These are phyloP conservation scores for Fusarium falciforme DNA, from an alignment of 2,329 filamentous ascomycete genomes.

Conservation along the genomic window DNA sequence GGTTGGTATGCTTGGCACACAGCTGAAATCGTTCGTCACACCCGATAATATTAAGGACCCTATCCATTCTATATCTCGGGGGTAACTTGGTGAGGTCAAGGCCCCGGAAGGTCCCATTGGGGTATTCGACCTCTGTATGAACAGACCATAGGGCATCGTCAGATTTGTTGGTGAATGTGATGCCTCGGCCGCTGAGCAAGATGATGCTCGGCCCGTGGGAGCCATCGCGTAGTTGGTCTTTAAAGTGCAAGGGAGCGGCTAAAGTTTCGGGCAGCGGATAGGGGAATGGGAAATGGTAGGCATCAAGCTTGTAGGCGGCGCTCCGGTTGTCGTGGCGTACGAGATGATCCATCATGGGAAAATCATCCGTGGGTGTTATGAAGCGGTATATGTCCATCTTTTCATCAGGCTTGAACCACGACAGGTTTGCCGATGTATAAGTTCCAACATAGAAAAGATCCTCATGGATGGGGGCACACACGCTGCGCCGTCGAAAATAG, in stretches of 20 bases:
- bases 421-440: neutral
- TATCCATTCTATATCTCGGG: neutral
- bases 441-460: neutral
- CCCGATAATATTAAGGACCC: neutral
- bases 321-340: neutral
- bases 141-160: neutral
- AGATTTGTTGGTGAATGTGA: neutral
- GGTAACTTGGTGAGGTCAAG: neutral
- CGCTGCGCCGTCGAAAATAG: neutral
- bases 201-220: neutral
- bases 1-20: neutral
- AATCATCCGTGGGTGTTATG: neutral
- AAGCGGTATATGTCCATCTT: neutral
- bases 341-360: neutral
- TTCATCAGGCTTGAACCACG: neutral
- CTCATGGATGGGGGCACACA: neutral
- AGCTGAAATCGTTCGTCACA: constrained; percentile 2
- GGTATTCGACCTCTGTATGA: neutral
- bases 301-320: neutral
- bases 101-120: neutral
- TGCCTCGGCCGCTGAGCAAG: neutral
- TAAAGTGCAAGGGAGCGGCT: neutral
- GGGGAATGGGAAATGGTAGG: neutral
- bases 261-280: neutral
- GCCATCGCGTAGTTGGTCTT: neutral